Evolutionary conservation across 2,329 filamentous ascomycete genomes (phyloP), one percentile per base, ranked within the genome.

Genomic region (Colletotrichum sp.): DNA sequence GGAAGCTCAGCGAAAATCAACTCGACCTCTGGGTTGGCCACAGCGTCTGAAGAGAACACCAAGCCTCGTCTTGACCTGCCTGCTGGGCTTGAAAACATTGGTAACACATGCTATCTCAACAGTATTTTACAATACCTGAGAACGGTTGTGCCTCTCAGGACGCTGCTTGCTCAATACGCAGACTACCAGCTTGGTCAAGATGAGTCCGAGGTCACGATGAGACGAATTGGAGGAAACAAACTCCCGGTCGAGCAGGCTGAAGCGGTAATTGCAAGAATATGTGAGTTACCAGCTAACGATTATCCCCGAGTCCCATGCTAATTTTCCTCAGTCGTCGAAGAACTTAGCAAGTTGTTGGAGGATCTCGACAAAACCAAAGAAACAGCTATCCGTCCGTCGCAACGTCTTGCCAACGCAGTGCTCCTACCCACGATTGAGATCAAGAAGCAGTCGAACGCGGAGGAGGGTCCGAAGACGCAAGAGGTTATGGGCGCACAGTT

Each of bases 31-130:
- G 18, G 59, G 10, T 21, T 34, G 18, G 18, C 59, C 30, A 63
- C 16, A 62, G 18, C 13, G 10, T 49, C 30, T 49, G 28, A 77
- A 3, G 73, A 79, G 13, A 59, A 63, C 36, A 65, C 76, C 30
- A 76, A 75, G 28, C 65, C 77, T 60, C 71, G 80, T 5, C 81
- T 82, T 16, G 81, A 87, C 71, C 92, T 95, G 84, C 97, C 97
- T 0, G 95, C 98, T 26, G 97, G 97, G 0, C 89, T 99, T 8
- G 91, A 93, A 78, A 99, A 99, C 80, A 98, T 99, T 73, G 96
- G 97, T 75, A 99, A 99, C 81, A 99, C 98, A 0, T 99, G 97
- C 84, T 99, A 99, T 81, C 89, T 99, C 71, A 99, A 99, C 87
- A 99, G 96, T 85, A 90, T 99, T 65, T 89, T 99, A 12, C 97